Percentiles rank a stretch among this genome's conserved stretches.
Evolutionary conservation across 805 yeast genomes (phyloP).

Genomic region (Nakazawaea peltata): DNA sequence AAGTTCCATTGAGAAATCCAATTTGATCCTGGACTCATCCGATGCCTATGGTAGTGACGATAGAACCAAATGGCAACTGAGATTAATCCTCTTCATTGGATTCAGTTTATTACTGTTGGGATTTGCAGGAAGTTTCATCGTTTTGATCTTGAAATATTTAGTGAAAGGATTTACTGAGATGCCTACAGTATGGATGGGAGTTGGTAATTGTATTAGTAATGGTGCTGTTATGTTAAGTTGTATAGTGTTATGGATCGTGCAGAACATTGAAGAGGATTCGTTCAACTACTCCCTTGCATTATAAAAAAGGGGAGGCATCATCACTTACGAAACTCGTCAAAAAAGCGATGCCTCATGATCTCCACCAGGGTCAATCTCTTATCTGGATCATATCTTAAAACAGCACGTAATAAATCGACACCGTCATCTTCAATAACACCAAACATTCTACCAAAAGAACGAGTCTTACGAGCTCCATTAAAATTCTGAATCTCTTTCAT

Average conservation of each 20-base stretch:
- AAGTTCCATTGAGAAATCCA: conserved; percentile 63
- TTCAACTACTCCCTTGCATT: conserved; percentile 86
- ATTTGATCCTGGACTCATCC: conserved; percentile 32
- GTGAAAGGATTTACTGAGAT: conserved; percentile 63
- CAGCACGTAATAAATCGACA: conserved; percentile 70
- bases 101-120: conserved; percentile 93
- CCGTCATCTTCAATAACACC: conserved; percentile 69
- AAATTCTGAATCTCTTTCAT: conserved; percentile 4
- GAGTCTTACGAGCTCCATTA: conserved; percentile 6
- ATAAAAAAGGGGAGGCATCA: too few relatives aligned
- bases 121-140: conserved; percentile 84
- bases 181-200: conserved; percentile 94
- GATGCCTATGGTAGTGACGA: conserved; percentile 29
- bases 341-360: conserved; percentile 82
- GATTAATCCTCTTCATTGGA: conserved; percentile 84
- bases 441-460: conserved; percentile 29
- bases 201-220: conserved; percentile 77
- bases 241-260: conserved; percentile 85
- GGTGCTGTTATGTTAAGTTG: conserved; percentile 82
- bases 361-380: conserved; percentile 71
- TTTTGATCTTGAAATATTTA: conserved; percentile 76
- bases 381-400: conserved; percentile 88
- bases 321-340: conserved; percentile 81
- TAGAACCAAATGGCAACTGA: conserved; percentile 82
- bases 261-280: conserved; percentile 84